These are phyloP conservation scores for Fusarium liriodendri DNA, from an alignment of 2,329 filamentous ascomycete species.

Conservation along the genomic window DNA sequence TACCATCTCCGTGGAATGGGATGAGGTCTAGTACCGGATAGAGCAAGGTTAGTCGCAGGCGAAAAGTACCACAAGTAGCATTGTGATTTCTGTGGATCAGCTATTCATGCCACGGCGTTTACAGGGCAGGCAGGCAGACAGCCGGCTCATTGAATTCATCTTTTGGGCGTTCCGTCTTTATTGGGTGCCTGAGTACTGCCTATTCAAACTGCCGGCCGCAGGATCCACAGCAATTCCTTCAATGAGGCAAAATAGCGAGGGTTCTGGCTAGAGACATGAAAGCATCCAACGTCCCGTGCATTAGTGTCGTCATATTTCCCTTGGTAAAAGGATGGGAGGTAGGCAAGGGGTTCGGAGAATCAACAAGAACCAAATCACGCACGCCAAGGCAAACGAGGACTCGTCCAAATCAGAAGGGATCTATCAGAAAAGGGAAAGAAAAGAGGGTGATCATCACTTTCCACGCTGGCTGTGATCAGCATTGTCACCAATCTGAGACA, in stretches of 20 bases:
- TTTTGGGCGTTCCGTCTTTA: background rate
- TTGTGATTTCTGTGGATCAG: slow-evolving; percentile 2
- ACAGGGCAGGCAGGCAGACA: background rate
- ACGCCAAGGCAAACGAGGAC: background rate
- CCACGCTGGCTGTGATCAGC: background rate
- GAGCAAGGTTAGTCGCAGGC: slow-evolving; percentile 16
- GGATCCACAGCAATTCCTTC: background rate
- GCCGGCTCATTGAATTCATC: slow-evolving; percentile 1
- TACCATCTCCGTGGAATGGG: slow-evolving; percentile 40
- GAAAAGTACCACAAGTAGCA: background rate
- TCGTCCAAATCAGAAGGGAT: slow-evolving; percentile 11
- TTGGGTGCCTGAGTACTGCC: background rate
- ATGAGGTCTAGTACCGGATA: slow-evolving; percentile 33
- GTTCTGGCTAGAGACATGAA: background rate
- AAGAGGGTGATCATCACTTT: slow-evolving; percentile 1
- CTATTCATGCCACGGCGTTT: slow-evolving; percentile 20
- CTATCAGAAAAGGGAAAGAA: background rate
- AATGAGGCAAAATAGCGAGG: background rate
- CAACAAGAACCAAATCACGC: slow-evolving; percentile 1
- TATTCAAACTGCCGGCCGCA: background rate
- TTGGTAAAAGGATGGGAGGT: background rate
- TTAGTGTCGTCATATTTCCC: background rate
- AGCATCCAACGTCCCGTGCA: background rate
- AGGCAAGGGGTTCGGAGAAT: slow-evolving; percentile 15
- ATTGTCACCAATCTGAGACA: slow-evolving; percentile 8